Percentiles rank a stretch among this genome's conserved stretches.
phyloP scores from a whole-genome alignment of 2,329 filamentous ascomycete genomes.

The Cladophialophora immunda region DNA sequence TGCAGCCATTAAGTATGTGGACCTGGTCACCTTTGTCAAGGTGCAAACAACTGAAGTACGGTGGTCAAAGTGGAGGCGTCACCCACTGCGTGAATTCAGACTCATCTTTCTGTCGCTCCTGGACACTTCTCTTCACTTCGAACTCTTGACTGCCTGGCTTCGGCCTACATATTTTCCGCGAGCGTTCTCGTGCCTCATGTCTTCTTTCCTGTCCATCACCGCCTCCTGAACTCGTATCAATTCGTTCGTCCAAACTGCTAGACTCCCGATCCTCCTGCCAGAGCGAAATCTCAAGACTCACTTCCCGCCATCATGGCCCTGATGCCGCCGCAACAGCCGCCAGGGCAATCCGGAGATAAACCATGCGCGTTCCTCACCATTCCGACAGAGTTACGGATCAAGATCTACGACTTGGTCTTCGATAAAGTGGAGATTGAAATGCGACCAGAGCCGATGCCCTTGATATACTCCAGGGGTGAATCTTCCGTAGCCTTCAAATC shows the following conservation, averaged over 20 bases:
- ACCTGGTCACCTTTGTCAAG: no score
- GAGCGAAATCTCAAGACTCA: not conserved
- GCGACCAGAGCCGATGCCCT: no score
- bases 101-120: not conserved
- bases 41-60: no score
- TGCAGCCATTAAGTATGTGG: not conserved
- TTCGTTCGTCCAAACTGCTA: not conserved
- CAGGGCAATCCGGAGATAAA: not conserved
- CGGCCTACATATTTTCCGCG: not conserved
- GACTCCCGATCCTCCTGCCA: not conserved
- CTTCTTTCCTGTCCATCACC: not conserved
- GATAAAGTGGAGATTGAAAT: not conserved
- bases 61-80: not conserved
- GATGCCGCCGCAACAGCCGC: not conserved
- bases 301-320: not conserved
- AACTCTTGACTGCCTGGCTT: not conserved
- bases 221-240: not conserved
- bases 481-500: not conserved
- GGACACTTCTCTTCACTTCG: no score
- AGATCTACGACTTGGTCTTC: slow-evolving; percentile 5
- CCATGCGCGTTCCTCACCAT: slow-evolving; percentile 1
- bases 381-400: slow-evolving; percentile 4
- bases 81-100: not conserved
- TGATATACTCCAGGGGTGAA: no score
- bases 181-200: not conserved